Base-by-base conservation (phyloP, 352 stramenopile genomes). In the Phytophthora pseudosyringae region DNA sequence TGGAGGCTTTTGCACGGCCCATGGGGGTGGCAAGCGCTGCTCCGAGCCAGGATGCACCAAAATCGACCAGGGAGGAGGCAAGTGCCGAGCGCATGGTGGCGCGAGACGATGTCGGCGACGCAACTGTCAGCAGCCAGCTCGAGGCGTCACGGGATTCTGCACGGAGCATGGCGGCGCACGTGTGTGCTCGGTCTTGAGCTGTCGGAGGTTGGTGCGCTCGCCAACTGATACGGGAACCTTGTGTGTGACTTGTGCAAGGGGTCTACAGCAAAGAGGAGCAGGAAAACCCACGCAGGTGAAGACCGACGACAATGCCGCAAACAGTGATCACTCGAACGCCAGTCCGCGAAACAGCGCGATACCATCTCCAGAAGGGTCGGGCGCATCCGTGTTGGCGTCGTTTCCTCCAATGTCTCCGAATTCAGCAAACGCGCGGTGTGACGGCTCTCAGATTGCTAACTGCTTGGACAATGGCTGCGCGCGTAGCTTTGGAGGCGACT, bases 1-100 rank as follows among this genome's bases (percentile, higher is more conserved):
- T 26, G 87, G 88, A 26, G 88, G 88, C 1, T 90, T 89, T 35
- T 96, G 88, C 63, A 95, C 89, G 3, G 65, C 78, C 4, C 88
- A 95, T 48, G 88, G 88, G 28, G 88, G 88, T 18, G 88, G 88
- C 8, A 86, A 72, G 59, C 82, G 86, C 12, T 96, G 89, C 62
- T 70, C 67, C 0, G 78, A 88, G 47, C 62, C 69, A 52, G 83
- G 83, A 21, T 96, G 89, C 57, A 75, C 71, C 21, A 96, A 95
- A 52, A 91, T 91, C 35, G 81, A 88, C 55, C 88, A 96, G 67
- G 88, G 86, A 26, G 88, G 88, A 55, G 88, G 86, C 10, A 93
- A 86, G 46, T 93, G 88, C 35, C 69, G 87, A 28, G 84, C 87
- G 2, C 87, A 95, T 44, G 87, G 87, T n/a, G 85, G 84, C 6